phyloP scores from a whole-genome alignment of 805 yeast genomes.

The Phaffomyces thermotolerans region DNA sequence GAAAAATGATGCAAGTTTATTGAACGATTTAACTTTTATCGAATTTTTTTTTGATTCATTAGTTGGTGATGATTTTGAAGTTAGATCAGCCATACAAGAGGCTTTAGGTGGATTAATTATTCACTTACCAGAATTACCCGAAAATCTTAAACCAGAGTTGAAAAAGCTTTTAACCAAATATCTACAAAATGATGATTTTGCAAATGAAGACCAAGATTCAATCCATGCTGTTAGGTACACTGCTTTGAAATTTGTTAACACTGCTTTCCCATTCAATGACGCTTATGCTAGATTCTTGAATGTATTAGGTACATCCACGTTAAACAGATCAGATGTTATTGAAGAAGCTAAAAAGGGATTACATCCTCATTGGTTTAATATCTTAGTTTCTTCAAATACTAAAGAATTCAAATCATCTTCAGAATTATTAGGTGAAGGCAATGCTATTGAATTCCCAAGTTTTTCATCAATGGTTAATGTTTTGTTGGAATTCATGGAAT shows the following conservation, averaged over 20 bases:
- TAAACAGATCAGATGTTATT: constrained; percentile 60
- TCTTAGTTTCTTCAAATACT: constrained; percentile 40
- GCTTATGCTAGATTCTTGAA: constrained; percentile 61
- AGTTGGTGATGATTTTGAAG: constrained; percentile 52
- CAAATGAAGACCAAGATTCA: constrained; percentile 23
- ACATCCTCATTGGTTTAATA: constrained; percentile 73
- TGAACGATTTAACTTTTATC: constrained; percentile 42
- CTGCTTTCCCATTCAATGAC: constrained; percentile 60
- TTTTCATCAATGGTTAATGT: constrained; percentile 35
- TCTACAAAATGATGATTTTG: constrained; percentile 29
- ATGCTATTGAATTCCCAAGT: constrained; percentile 44
- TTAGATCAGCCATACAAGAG: constrained; percentile 64
- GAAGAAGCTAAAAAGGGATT: constrained; percentile 79
- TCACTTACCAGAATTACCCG: constrained; percentile 36
- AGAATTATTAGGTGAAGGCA: constrained; percentile 35
- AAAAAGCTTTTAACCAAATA: constrained; percentile 31
- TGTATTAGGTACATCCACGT: constrained; percentile 50
- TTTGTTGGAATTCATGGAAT: constrained; percentile 24
- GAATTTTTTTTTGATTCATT: constrained; percentile 68
- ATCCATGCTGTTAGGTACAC: constrained; percentile 51
- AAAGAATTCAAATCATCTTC: constrained; percentile 35
- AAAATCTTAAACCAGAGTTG: constrained; percentile 33
- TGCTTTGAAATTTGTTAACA: constrained; percentile 57
- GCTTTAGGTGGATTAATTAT: constrained; percentile 53
- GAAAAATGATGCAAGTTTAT: constrained; percentile 36